Base-by-base conservation (phyloP, 2,329 filamentous ascomycete species). In the Tolypocladium capitatum region DNA sequence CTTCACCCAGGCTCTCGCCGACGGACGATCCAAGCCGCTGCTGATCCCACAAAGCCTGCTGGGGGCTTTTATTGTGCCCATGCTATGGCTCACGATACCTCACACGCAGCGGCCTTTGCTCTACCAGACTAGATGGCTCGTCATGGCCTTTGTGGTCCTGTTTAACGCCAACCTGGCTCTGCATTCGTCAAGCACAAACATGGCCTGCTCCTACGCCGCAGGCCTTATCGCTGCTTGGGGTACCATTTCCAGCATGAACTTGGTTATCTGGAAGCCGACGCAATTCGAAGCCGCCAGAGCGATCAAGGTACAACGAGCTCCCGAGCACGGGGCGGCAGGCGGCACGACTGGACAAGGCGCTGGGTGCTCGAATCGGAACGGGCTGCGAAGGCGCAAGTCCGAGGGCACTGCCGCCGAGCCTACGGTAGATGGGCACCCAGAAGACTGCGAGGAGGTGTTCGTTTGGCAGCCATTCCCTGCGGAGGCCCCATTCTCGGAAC, bases 391-490 rank as follows among this genome's bases (percentile, higher is more conserved):
- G 21, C 52, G 58, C n/a, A 60, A 51, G 31, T 8, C n/a, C 10
- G 27, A 31, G 27, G 2, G 24, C 16, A n/a, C 9, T 9, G 5
- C 20, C 5, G 10, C 8, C 38, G 16, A 28, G 5, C 11, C 24
- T 6, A 9, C 9, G 2, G 6, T 18, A 5, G 16, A 13, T 1
- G 16, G 27, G 16, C 16, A n/a, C 24, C 11, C 16, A 1, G 16
- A 42, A 24, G 38, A 42, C 38, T 30, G 65, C 18, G 61, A 63
- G 5, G 64, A 65, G 42, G 69, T 76, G 49, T 81, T 80, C 48
- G 72, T 74, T 55, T 83, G 80, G 80, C 72, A 83, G 57, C 61
- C 69, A 1, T 83, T 74, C 52, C 80, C 79, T 0, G 66, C 68
- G 4, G 59, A 72, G 3, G 72, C 62, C 1, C 59, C 73, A 0